Base-by-base conservation (phyloP, 208 protist genomes). In the Acanthamoeba sp. region DNA sequence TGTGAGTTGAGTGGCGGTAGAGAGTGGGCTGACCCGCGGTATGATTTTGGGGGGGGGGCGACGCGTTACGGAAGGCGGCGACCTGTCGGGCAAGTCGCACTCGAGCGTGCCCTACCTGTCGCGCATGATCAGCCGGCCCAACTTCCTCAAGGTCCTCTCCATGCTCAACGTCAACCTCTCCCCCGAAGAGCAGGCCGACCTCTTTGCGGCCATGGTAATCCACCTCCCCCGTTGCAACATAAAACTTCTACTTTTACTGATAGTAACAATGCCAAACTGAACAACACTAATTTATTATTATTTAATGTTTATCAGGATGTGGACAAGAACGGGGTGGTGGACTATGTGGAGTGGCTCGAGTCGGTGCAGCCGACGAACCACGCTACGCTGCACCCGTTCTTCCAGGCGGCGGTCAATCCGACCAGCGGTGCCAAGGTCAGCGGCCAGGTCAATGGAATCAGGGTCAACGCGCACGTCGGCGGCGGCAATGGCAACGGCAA, bases 291-390 rank as follows among this genome's bases (percentile, higher is more conserved):
- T n/a, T n/a, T n/a, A n/a, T n/a, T n/a, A n/a, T n/a, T n/a, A n/a
- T n/a, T n/a, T n/a, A n/a, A n/a, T n/a, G n/a, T n/a, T n/a, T n/a
- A n/a, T 62, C 69, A 99, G 24, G 98, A 98, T 94, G 94, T 95
- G 20, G 93, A 96, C 12, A 97, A 98, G 59, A 96, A 95, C 32
- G 97, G 97, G 40, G 97, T 96, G 42, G 95, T 98, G 38, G 98
- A 97, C 95, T 99, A 98, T 95, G 97, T 98, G 55, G 95, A 96
- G 73, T 99, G 98, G 96, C 98, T 98, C 94, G 95, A 98, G 32
- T 50, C 52, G 20, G 42, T 95, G 12, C 87, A 55, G 34, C 57
- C 93, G n/a, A n/a, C n/a, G 57, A 92, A 95, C 34, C 85, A 95
- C 32, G 18, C 57, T 5, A 85, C 34, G 24, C 42, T 78, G 4